Evolutionary conservation across 2,329 filamentous ascomycete genomes (phyloP).

Genomic region (Knufia fluminis): DNA sequence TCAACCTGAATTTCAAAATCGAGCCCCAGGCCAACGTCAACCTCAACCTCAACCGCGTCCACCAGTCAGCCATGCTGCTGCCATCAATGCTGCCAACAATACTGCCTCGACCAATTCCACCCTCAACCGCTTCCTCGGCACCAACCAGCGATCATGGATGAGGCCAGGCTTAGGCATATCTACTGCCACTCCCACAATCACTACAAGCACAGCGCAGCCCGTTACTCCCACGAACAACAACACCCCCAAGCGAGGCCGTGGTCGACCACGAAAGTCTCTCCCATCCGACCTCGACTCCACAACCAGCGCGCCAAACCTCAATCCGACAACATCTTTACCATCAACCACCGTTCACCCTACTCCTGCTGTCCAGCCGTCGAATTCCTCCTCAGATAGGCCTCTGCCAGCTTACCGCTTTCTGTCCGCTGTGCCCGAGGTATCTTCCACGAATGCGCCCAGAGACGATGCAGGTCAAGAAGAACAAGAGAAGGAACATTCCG

Average conservation of each 20-base stretch:
- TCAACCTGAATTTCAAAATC: no score
- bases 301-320: no score
- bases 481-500: not conserved
- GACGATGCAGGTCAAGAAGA: not conserved
- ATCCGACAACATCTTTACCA: no score
- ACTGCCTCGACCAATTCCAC: conserved; percentile 28
- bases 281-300: no score
- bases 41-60: not conserved
- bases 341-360: not conserved
- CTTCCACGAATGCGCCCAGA: not conserved
- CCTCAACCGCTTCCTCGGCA: conserved; percentile 32
- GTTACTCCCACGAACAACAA: not conserved
- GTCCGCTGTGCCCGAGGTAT: not conserved
- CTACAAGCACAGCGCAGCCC: not conserved
- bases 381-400: not conserved
- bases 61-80: not conserved
- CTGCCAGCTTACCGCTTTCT: not conserved
- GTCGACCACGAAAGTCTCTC: no score
- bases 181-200: not conserved
- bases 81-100: not conserved
- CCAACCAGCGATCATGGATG: conserved; percentile 34
- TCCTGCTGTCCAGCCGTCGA: not conserved
- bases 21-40: no score
- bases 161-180: not conserved
- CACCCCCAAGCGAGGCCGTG: no score